phyloP scores from a whole-genome alignment of 2,329 filamentous ascomycete genomes.

The Ophiostoma populinum region DNA sequence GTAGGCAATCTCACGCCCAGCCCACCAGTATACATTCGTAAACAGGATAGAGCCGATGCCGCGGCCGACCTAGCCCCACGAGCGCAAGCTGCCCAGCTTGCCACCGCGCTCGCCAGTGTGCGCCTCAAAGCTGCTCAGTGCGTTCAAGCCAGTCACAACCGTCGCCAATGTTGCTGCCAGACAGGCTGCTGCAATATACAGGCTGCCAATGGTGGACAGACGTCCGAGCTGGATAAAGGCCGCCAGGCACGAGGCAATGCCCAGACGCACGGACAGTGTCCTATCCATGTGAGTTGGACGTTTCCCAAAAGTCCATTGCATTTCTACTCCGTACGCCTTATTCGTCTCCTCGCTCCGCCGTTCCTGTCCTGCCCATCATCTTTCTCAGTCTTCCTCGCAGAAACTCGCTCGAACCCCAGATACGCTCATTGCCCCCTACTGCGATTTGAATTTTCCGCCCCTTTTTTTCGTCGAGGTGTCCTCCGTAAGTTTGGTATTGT shows the following conservation, averaged over 20 bases:
- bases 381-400: too few species aligned
- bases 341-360: too few species aligned
- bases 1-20: constrained; percentile 75
- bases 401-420: too few species aligned
- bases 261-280: constrained; percentile 62
- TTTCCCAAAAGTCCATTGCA: too few species aligned
- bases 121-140: constrained; percentile 81
- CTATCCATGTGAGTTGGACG: too few species aligned
- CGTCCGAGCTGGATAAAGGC: constrained; percentile 68
- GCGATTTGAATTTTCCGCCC: too few species aligned
- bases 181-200: constrained; percentile 71
- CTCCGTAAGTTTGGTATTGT: too few species aligned
- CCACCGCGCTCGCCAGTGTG: constrained; percentile 62
- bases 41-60: constrained; percentile 79
- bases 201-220: constrained; percentile 45
- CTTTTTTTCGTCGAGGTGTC: too few species aligned
- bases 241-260: constrained; percentile 57
- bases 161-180: constrained; percentile 84
- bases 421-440: too few species aligned
- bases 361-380: too few species aligned
- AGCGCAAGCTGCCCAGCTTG: constrained; percentile 69
- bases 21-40: constrained; percentile 97
- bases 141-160: constrained; percentile 85
- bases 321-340: too few species aligned
- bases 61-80: constrained; percentile 71